Percentiles rank a stretch among this genome's conserved stretches.
Evolutionary conservation across 2,329 filamentous ascomycete genomes (phyloP).

Genomic region (Ophiostoma novo-ulmi): DNA sequence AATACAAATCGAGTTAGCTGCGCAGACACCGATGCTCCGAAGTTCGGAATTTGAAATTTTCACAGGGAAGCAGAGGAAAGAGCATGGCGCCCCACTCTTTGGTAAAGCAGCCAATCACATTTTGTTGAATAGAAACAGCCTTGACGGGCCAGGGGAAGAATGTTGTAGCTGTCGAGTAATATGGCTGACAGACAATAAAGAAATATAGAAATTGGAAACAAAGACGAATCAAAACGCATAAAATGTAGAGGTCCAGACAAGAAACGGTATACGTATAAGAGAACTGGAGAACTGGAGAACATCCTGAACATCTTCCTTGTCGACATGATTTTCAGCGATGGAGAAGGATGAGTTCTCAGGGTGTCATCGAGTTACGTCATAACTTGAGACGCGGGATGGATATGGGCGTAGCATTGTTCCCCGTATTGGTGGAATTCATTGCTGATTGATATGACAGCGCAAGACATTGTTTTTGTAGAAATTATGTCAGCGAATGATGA

Average conservation of each 20-base stretch:
- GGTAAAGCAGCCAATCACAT: not conserved
- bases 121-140: not conserved
- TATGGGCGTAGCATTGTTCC: not conserved
- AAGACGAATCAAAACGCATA: not conserved
- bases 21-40: constrained; percentile 19
- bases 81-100: not conserved
- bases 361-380: constrained; percentile 12
- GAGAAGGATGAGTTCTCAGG: not conserved
- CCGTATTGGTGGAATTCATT: not conserved
- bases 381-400: not conserved
- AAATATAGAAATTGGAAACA: no score
- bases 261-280: not conserved
- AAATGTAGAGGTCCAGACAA: not conserved
- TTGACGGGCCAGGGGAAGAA: not conserved
- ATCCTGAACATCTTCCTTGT: not conserved
- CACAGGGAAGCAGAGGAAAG: not conserved
- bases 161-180: no score
- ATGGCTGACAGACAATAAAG: no score
- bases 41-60: constrained; percentile 19
- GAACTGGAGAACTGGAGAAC: not conserved
- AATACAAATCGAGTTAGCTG: constrained; percentile 1
- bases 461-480: not conserved
- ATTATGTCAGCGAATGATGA: not conserved
- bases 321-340: not conserved
- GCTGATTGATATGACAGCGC: no score